phyloP scores from a whole-genome alignment of 176 grass and related monocot genomes.

The Oryza nivara region DNA sequence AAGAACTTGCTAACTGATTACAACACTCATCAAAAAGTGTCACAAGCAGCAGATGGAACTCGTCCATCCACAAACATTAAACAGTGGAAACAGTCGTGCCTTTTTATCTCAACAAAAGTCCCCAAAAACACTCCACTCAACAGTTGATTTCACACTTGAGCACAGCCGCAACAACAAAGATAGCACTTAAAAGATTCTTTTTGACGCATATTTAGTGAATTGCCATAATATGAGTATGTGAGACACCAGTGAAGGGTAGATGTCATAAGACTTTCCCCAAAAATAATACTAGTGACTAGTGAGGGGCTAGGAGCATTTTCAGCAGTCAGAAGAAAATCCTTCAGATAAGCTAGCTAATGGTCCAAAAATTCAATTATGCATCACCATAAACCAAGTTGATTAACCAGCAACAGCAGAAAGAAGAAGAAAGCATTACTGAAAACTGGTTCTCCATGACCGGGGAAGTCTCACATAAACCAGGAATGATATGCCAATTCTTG shows the following conservation, averaged over 20 bases:
- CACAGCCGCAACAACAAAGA: background rate
- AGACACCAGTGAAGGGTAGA: background rate
- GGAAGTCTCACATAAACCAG: slow-evolving; percentile 88
- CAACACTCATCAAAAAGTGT: slow-evolving; percentile 3
- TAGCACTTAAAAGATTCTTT: background rate
- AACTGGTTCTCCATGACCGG: slow-evolving; percentile 99
- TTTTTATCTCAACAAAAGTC: slow-evolving; percentile 22
- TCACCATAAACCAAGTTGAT: slow-evolving; percentile 1
- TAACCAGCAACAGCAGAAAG: background rate
- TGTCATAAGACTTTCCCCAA: background rate
- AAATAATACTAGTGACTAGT: background rate
- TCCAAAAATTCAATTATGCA: background rate
- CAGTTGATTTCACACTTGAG: background rate
- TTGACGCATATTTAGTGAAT: background rate
- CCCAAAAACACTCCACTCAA: background rate
- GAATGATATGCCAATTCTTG: slow-evolving; percentile 98
- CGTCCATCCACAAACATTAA: background rate
- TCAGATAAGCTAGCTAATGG: background rate
- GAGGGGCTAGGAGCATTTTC: background rate
- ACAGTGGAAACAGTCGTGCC: background rate
- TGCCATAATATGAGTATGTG: background rate
- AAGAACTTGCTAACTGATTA: background rate
- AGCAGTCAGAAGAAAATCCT: background rate
- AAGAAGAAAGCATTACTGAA: slow-evolving; percentile 77
- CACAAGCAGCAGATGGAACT: background rate